Base-by-base conservation (phyloP, 306 rosid genomes). In the Vigna trinervia region DNA sequence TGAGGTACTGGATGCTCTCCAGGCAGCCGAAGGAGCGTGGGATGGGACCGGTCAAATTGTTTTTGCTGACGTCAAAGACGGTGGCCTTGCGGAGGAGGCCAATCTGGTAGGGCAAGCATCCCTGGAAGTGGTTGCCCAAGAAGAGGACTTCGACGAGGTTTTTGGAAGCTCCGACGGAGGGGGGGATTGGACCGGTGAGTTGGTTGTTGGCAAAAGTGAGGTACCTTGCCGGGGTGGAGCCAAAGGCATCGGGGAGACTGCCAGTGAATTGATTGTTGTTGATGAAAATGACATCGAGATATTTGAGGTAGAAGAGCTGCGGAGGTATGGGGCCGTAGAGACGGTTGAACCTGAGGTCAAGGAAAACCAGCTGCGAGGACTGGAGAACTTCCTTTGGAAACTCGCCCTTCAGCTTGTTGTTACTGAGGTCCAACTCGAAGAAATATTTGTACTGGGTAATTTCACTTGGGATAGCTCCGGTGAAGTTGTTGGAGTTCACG, bases 371-470 rank as follows among this genome's bases (percentile, higher is more conserved):
- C 0, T 41, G 28, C 0, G 1, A 75, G 12, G 88, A 81, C 1
- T 15, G 2, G 0, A 92, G 83, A 45, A 87, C 84, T 2, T 75
- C 8, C 2, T 0, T 0, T 0, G 97, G 97, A 15, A 92, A 92
- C 1, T 1, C 1, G 0, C 91, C 95, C 0, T 1, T 0, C 0
- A 82, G 22, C 5, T 76, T 63, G 88, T 90, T 90, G 86, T 90
- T 92, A 62, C 95, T 92, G 23, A 92, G 81, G 32, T 92, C 97
- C 2, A 89, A 74, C 87, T 92, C 95, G 77, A 17, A 92, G 36
- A 92, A 86, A 82, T 0, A 92, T 0, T 5, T 1, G 20, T 67
- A 59, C 2, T 47, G 39, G n/a, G 1, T 4, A 62, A 59, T 70
- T 0, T 0, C 0, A 1, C 2, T 5, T 34, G 92, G 91, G 59